phyloP scores from a whole-genome alignment of 2,329 filamentous ascomycete genomes.

The Endocalyx cinctus region DNA sequence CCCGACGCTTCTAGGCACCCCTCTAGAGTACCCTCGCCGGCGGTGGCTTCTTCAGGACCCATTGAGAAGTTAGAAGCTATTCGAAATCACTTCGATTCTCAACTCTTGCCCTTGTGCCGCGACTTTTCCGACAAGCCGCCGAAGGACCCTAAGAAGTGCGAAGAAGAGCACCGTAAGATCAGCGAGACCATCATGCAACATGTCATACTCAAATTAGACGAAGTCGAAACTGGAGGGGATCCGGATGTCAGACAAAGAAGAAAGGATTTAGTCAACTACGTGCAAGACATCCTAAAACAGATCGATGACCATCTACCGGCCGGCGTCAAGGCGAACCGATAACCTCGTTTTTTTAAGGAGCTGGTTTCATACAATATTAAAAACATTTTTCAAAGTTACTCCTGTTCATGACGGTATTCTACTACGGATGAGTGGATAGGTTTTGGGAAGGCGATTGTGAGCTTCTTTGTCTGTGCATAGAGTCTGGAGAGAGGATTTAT shows the following conservation, averaged over 20 bases:
- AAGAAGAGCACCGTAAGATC: conserved; percentile 70
- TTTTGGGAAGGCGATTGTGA: too few relatives aligned
- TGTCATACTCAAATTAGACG: conserved; percentile 71
- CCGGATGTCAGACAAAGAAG: conserved; percentile 58
- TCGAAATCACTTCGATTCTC: conserved; percentile 56
- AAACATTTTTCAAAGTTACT: too few relatives aligned
- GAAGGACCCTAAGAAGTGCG: conserved; percentile 59
- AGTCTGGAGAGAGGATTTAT: too few relatives aligned
- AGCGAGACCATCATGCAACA: conserved; percentile 74
- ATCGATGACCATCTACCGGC: conserved; percentile 48
- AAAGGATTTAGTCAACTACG: conserved; percentile 69
- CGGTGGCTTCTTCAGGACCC: conserved; percentile 35
- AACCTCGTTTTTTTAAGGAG: too few relatives aligned
- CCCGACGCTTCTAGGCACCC: conserved; percentile 31
- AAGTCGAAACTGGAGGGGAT: conserved; percentile 68
- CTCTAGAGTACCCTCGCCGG: conserved; percentile 33
- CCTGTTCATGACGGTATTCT: too few relatives aligned
- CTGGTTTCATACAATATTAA: conserved; percentile 1
- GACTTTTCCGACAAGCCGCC: conserved; percentile 61
- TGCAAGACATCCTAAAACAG: conserved; percentile 61
- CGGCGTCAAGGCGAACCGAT: conserved; percentile 12
- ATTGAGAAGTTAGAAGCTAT: conserved; percentile 65
- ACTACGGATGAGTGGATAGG: too few relatives aligned
- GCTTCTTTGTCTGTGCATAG: too few relatives aligned
- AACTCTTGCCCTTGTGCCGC: conserved; percentile 61